Conservation (phyloP, 352 stramenopile species). For the Globisporangium parvum region DNA sequence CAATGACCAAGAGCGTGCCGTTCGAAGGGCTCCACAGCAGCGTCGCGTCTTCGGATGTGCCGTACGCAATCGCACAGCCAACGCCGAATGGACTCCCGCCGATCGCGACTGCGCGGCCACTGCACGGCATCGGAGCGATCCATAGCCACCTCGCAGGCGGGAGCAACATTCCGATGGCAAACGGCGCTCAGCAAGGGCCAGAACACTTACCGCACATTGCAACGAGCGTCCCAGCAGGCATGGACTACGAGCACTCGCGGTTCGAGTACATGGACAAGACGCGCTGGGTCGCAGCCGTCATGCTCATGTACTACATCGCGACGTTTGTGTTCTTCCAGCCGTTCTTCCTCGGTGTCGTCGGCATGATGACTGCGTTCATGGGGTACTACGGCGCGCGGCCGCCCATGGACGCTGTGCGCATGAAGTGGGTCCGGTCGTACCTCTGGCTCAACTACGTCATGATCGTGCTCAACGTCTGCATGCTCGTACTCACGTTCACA, state of each 20-base stretch:
- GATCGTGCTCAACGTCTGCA: conserved; percentile 60
- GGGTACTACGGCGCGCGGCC: conserved; percentile 52
- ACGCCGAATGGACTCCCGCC: conserved; percentile 34
- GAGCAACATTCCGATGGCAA: conserved; percentile 34
- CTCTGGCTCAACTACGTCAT: conserved; percentile 71
- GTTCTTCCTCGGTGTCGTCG: conserved; percentile 51
- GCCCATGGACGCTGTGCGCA: conserved; percentile 46
- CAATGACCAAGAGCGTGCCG: conserved; percentile 3
- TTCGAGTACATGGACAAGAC: conserved; percentile 62
- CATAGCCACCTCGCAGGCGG: conserved; percentile 27
- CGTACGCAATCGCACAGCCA: conserved; percentile 28
- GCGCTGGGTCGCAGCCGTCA: conserved; percentile 47
- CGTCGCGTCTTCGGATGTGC: conserved; percentile 11
- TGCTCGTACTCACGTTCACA: conserved; percentile 40
- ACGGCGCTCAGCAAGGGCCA: conserved; percentile 8
- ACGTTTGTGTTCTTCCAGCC: conserved; percentile 75
- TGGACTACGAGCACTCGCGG: conserved; percentile 27
- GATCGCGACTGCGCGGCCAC: conserved; percentile 35
- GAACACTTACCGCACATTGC: conserved; percentile 23
- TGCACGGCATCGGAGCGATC: conserved; percentile 25
- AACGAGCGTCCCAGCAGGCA: conserved; percentile 23
- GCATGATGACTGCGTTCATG: conserved; percentile 56
- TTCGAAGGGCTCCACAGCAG: conserved; percentile 9
- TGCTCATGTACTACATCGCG: conserved; percentile 62
- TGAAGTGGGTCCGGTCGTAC: conserved; percentile 70